phyloP scores from a whole-genome alignment of 2,329 filamentous ascomycete species.

The Daldinia eschscholtzii region DNA sequence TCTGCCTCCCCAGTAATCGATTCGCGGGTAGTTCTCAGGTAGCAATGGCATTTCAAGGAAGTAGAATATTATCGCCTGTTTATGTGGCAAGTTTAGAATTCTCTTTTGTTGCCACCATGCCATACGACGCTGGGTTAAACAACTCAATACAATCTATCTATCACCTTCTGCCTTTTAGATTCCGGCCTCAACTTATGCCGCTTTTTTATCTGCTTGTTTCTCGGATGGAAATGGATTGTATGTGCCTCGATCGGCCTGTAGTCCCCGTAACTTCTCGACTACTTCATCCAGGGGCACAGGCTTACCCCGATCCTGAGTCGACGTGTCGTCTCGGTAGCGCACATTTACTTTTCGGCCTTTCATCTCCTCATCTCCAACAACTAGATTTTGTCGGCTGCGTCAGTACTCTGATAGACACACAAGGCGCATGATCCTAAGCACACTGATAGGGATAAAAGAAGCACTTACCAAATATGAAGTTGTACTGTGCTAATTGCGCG shows the following conservation, averaged over 20 bases:
- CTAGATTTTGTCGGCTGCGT: constrained; percentile 23
- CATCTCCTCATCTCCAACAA: constrained; percentile 48
- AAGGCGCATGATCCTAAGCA: not conserved
- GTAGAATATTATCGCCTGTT: not conserved
- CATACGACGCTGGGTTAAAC: not conserved
- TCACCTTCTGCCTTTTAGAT: constrained; percentile 5
- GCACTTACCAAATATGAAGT: constrained; percentile 81
- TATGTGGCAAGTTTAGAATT: not conserved
- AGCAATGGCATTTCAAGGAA: not conserved
- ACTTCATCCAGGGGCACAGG: constrained; percentile 45
- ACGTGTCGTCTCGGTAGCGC: constrained; percentile 47
- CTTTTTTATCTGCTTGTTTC: constrained; percentile 37
- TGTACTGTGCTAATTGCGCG: constrained; percentile 84
- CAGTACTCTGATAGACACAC: constrained; percentile 6
- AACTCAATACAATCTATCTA: constrained; percentile 5
- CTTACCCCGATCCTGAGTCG: constrained; percentile 44
- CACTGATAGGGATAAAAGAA: not conserved
- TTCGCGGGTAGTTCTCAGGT: too few relatives aligned
- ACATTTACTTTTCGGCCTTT: constrained; percentile 47
- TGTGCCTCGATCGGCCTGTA: constrained; percentile 28
- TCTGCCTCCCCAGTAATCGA: not conserved
- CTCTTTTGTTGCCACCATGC: not conserved
- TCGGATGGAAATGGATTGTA: constrained; percentile 40
- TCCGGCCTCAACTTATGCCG: constrained; percentile 9
- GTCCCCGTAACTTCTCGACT: constrained; percentile 40